A percentile compares a stretch with the other conserved stretches of the same genome.
Conservation (phyloP, 1,284 basidiomycete genomes). For the Ganoderma meredithae region DNA sequence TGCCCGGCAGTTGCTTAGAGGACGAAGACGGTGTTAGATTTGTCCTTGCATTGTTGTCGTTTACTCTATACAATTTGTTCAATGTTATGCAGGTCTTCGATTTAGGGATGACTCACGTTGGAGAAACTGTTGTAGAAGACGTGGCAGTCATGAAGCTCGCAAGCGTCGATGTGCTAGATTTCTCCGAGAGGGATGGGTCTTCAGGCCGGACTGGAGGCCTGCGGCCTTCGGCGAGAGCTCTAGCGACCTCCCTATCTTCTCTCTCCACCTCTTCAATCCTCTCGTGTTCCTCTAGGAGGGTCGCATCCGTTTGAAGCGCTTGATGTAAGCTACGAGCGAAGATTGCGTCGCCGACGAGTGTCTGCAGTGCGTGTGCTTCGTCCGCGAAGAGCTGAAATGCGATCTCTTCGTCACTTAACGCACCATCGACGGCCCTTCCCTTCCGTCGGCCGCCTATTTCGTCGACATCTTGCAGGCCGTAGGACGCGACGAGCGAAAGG, state of each 20-base stretch:
- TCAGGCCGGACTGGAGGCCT: constrained; percentile 33
- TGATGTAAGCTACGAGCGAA: constrained; percentile 50
- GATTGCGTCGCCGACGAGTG: constrained; percentile 42
- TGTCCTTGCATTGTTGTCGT: background rate
- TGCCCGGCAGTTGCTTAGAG: constrained; percentile 1
- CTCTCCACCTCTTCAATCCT: constrained; percentile 42
- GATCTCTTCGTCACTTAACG: constrained; percentile 54
- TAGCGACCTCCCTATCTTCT: constrained; percentile 46
- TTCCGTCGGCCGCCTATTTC: constrained; percentile 45
- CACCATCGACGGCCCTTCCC: constrained; percentile 46
- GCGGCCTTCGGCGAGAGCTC: constrained; percentile 42
- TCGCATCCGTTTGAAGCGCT: constrained; percentile 39
- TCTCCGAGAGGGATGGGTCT: background rate
- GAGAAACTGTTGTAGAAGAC: background rate
- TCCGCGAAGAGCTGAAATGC: constrained; percentile 55
- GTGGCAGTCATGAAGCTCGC: background rate
- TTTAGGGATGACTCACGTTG: background rate
- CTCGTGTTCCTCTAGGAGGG: constrained; percentile 36
- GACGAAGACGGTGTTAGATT: constrained; percentile 12
- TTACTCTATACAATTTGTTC: background rate
- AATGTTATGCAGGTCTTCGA: background rate
- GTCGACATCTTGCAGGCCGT: constrained; percentile 50
- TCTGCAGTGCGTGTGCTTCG: constrained; percentile 45
- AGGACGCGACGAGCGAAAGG: constrained; percentile 36
- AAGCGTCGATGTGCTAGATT: background rate